A percentile compares a stretch with the other conserved stretches of the same genome.
Evolutionary conservation across 2,329 filamentous ascomycete genomes (phyloP).

Genomic region (Kalmusia sp.): DNA sequence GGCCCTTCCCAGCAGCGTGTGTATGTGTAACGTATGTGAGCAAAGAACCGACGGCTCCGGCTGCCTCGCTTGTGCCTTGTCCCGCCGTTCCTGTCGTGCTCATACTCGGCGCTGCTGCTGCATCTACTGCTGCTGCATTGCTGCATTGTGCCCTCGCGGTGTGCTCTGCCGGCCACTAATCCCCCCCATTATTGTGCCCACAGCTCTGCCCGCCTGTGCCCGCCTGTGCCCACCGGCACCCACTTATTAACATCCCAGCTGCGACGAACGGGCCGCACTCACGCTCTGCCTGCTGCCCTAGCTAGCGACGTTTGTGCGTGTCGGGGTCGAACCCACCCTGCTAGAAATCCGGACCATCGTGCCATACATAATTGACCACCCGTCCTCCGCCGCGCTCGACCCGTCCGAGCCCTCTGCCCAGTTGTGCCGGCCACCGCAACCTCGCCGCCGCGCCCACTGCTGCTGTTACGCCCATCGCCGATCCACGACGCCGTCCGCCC

Average conservation of each 20-base stretch:
- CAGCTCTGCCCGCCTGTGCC: background rate
- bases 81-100: background rate
- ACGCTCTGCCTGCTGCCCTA: slow-evolving; percentile 17
- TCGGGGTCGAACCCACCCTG: slow-evolving; percentile 35
- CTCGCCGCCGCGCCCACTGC: slow-evolving; percentile 6
- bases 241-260: slow-evolving; percentile 18
- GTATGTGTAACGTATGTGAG: too few relatives aligned
- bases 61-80: background rate
- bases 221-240: too few relatives aligned
- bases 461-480: too few relatives aligned
- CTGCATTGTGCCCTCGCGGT: too few relatives aligned
- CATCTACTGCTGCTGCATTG: too few relatives aligned
- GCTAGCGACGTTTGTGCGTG: slow-evolving; percentile 36
- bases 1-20: background rate
- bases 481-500: background rate
- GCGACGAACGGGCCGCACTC: slow-evolving; percentile 27
- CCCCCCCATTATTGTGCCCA: background rate
- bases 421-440: slow-evolving; percentile 16
- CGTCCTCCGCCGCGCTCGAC: slow-evolving; percentile 13
- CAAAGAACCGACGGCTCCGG: background rate
- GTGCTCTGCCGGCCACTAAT: background rate
- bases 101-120: background rate
- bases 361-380: slow-evolving; percentile 30
- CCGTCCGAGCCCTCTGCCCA: slow-evolving; percentile 15
- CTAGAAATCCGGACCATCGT: slow-evolving; percentile 27